A percentile compares a stretch with the other conserved stretches of the same genome.
Conservation (phyloP, 805 yeast genomes). For the Starmerella apis region DNA sequence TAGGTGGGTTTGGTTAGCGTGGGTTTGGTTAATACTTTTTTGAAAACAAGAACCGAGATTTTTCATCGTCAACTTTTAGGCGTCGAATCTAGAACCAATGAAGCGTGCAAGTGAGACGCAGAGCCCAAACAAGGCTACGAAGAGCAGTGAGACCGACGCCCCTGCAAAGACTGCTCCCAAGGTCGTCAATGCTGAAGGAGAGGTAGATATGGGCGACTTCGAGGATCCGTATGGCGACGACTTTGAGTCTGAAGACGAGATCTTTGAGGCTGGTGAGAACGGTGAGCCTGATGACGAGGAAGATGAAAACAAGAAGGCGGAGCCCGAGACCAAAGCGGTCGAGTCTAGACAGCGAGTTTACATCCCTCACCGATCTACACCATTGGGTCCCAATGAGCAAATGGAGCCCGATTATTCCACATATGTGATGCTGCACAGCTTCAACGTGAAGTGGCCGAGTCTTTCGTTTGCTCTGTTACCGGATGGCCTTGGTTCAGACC, state of each 20-base stretch:
- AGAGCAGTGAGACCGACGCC: slow-evolving; percentile 7
- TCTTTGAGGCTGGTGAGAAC: slow-evolving; percentile 71
- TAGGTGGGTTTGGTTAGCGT: background rate
- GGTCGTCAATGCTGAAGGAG: slow-evolving; percentile 12
- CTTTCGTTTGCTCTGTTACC: slow-evolving; percentile 81
- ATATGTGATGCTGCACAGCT: slow-evolving; percentile 91
- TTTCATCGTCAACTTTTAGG: slow-evolving; percentile 5
- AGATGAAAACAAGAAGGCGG: slow-evolving; percentile 33
- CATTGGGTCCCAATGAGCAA: slow-evolving; percentile 90
- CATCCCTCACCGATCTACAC: slow-evolving; percentile 79
- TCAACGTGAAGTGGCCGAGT: slow-evolving; percentile 95
- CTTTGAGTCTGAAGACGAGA: slow-evolving; percentile 64
- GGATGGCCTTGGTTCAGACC: slow-evolving; percentile 74
- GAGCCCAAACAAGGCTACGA: slow-evolving; percentile 10
- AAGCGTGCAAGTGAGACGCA: slow-evolving; percentile 20
- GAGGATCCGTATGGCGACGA: slow-evolving; percentile 63
- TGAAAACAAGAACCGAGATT: slow-evolving; percentile 1
- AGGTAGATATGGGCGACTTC: slow-evolving; percentile 39
- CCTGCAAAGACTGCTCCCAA: slow-evolving; percentile 10
- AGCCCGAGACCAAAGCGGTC: slow-evolving; percentile 4
- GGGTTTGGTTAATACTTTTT: slow-evolving; percentile 9
- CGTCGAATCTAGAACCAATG: slow-evolving; percentile 6
- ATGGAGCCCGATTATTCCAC: slow-evolving; percentile 94
- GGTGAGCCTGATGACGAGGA: slow-evolving; percentile 80
- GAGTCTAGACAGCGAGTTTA: slow-evolving; percentile 38